Evolutionary conservation across 1,284 basidiomycete genomes (phyloP), one percentile per base, ranked within the genome.

Genomic region (Pascua guehoae): DNA sequence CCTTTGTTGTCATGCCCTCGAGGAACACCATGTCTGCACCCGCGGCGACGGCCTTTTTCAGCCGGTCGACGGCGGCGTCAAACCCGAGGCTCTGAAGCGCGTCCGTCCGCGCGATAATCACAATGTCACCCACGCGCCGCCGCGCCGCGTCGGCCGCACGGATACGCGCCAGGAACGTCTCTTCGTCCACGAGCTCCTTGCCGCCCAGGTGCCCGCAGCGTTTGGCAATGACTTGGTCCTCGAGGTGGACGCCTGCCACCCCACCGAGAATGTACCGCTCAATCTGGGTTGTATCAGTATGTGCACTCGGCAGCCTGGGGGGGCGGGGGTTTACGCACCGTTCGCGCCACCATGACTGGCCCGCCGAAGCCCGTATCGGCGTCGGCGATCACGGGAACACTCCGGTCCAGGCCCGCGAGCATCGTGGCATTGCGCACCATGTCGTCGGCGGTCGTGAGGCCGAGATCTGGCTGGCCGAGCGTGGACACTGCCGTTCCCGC

Each of bases 11-110:
- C 44, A 89, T 87, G 53, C 88, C 88, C 75, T 91, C 88, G 51
- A 90, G 88, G 78, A 91, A 91, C 72, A 86, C 89, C 18, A 89
- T 87, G 67, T 90, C 88, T 1, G 88, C 88, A 39, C 88, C 88
- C 5, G 83, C 50, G 18, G 15, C 46, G 17, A 59, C 50, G 12
- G 57, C 57, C 41, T 37, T 44, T 41, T 59, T 83, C 53, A 91
- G 78, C 12, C 88, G 83, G 16, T 68, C 75, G 54, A 89, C 64
- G 0, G 88, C 88, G 74, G 88, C 57, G 32, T 62, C 55, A 37
- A 58, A 54, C 1, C 61, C 61, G 16, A 52, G 42, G 12, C 50
- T 88, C n/a, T 89, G 88, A 1, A 88, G 87, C 1, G 88, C 87
- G 72, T 91, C 89, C 0, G 88, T 91, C 41, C 88, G 84, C 4